Conservation (phyloP, 2,329 filamentous ascomycete species). For the Colletotrichum scovillei region DNA sequence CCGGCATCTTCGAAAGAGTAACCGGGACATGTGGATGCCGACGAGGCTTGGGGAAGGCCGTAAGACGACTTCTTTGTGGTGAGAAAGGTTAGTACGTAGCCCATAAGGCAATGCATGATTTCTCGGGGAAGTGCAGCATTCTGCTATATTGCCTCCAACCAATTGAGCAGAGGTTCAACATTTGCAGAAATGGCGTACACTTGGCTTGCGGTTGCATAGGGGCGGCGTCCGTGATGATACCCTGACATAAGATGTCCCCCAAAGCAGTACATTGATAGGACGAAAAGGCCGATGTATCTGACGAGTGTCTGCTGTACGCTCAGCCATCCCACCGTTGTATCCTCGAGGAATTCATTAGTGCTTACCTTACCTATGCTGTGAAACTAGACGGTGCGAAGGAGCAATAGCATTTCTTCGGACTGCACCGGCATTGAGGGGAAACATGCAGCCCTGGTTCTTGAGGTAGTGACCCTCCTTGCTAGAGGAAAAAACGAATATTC, state of each 20-base stretch:
- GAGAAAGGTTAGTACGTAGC: background rate
- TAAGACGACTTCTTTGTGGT: background rate
- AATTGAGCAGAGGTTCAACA: background rate
- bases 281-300: background rate
- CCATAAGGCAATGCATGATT: background rate
- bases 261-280: background rate
- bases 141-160: background rate
- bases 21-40: background rate
- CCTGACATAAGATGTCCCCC: background rate
- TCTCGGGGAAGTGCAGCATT: background rate
- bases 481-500: background rate
- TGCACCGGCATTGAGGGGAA: background rate
- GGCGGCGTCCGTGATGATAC: background rate
- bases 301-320: background rate
- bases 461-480: background rate
- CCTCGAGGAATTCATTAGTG: background rate
- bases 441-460: background rate
- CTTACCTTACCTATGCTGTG: background rate
- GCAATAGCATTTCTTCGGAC: background rate
- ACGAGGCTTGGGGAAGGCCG: conserved; percentile 19
- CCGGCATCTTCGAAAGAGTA: too few species aligned
- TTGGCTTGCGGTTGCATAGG: background rate
- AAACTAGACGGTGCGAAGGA: background rate
- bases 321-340: background rate
- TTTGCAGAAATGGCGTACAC: background rate